Percentiles rank a stretch among this genome's conserved stretches.
These are phyloP conservation scores for Podospora pseudocomata DNA, from an alignment of 495 filamentous ascomycete genomes.

Conservation along the genomic window DNA sequence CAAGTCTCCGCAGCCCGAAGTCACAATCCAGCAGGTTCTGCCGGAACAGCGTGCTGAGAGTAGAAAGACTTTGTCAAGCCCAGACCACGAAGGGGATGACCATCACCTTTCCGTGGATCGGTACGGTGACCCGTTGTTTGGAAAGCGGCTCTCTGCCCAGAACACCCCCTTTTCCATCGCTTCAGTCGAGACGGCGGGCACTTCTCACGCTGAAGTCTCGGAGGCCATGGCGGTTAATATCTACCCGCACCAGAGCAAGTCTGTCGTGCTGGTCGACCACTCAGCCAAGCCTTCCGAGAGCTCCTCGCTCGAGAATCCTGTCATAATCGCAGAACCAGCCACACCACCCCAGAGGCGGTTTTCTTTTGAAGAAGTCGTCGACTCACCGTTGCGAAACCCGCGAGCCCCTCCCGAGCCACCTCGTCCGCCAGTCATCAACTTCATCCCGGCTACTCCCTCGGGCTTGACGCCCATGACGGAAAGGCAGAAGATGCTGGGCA, in stretches of 20 bases:
- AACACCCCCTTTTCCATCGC: conserved; percentile 57
- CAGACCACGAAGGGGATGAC: conserved; percentile 15
- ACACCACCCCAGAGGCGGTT: conserved; percentile 46
- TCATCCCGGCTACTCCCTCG: conserved; percentile 70
- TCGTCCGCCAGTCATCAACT: conserved; percentile 59
- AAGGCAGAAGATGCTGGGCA: conserved; percentile 50
- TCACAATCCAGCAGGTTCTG: conserved; percentile 26
- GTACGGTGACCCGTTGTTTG: conserved; percentile 54
- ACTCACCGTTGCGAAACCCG: conserved; percentile 73
- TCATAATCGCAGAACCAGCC: conserved; percentile 30
- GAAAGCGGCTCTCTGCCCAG: conserved; percentile 49
- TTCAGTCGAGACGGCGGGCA: conserved; percentile 54
- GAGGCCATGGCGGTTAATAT: conserved; percentile 81
- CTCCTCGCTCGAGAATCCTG: conserved; percentile 35
- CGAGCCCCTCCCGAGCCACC: conserved; percentile 64
- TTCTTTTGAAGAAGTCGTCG: conserved; percentile 51
- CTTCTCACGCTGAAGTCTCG: conserved; percentile 56
- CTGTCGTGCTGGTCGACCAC: conserved; percentile 72
- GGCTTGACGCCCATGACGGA: conserved; percentile 53
- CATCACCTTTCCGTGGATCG: conserved; percentile 40
- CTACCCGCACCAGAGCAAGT: conserved; percentile 83
- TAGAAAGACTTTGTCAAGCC: conserved; percentile 2
- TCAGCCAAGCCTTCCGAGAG: conserved; percentile 43
- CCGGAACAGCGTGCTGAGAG: conserved; percentile 29
- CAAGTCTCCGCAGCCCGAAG: conserved; percentile 10